These are phyloP conservation scores for Colletotrichum abscissum DNA, from an alignment of 2,329 filamentous ascomycete genomes.

Conservation along the genomic window DNA sequence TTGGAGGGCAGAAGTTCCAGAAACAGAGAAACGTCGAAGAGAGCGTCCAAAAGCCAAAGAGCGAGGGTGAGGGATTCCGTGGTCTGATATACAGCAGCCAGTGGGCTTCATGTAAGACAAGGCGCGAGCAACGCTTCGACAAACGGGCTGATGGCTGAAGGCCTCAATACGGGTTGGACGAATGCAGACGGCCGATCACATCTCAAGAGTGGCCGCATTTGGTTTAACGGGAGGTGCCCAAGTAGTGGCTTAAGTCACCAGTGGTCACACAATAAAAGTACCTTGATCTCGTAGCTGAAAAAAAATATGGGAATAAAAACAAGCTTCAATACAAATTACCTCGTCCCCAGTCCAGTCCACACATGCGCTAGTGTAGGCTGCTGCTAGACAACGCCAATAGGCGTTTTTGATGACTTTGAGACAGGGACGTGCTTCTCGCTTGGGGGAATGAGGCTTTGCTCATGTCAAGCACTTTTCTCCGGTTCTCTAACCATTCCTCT, in stretches of 20 bases:
- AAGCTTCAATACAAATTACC: conserved; percentile 2
- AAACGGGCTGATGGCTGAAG: neutral
- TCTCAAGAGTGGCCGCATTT: conserved; percentile 9
- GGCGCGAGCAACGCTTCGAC: neutral
- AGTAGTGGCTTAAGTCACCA: neutral
- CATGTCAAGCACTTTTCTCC: neutral
- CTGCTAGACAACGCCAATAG: conserved; percentile 7
- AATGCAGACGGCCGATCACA: conserved; percentile 5
- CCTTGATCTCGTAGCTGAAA: neutral
- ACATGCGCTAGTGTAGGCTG: conserved; percentile 7
- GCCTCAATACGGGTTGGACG: neutral
- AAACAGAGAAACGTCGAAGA: neutral
- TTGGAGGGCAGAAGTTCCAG: neutral
- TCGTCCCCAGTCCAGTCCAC: neutral
- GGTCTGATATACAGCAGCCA: conserved; percentile 15
- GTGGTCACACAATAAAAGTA: neutral
- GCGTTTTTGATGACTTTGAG: neutral
- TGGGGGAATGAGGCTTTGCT: neutral
- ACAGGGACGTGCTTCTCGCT: neutral
- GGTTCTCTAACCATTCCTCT: neutral
- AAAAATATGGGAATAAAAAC: neutral
- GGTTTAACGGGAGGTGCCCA: conserved; percentile 3
- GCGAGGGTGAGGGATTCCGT: neutral
- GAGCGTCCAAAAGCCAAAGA: too few relatives aligned
- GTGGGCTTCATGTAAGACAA: neutral